A percentile compares a stretch with the other conserved stretches of the same genome.
Conservation (phyloP, 2,329 filamentous ascomycete species). For the Talaromyces pinophilus region DNA sequence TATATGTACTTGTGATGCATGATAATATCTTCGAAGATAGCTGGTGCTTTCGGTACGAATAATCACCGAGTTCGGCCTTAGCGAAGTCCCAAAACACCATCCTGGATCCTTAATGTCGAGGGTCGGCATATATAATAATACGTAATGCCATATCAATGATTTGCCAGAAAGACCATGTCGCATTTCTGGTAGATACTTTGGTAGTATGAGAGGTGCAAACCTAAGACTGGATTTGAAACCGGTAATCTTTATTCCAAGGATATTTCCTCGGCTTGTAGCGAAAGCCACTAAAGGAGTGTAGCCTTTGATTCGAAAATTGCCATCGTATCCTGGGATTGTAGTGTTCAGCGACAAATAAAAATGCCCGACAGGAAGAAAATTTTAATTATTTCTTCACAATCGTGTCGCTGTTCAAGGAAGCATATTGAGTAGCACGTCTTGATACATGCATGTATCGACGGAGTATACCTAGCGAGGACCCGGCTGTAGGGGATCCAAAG, state of each 20-base stretch:
- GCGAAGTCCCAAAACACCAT: neutral
- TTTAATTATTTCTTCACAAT: neutral
- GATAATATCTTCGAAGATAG: neutral
- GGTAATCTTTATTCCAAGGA: neutral
- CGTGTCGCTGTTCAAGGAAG: neutral
- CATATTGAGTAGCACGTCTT: neutral
- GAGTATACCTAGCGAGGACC: neutral
- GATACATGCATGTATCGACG: neutral
- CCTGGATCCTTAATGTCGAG: neutral
- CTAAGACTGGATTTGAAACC: neutral
- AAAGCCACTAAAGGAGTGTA: neutral
- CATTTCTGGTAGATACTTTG: neutral
- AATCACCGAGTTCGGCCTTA: neutral
- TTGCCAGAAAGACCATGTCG: neutral
- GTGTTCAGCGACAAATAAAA: neutral
- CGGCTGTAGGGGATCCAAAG: no score
- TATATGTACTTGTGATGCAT: neutral
- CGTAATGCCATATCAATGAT: neutral
- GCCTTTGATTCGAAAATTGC: neutral
- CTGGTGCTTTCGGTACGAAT: neutral
- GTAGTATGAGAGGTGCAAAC: neutral
- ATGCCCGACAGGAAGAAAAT: neutral
- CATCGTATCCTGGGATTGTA: neutral
- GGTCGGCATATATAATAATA: neutral
- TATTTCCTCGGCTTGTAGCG: neutral